Evolutionary conservation across 768 basidiomycete species (phyloP).

Genomic region (Auriculariales sp.): DNA sequence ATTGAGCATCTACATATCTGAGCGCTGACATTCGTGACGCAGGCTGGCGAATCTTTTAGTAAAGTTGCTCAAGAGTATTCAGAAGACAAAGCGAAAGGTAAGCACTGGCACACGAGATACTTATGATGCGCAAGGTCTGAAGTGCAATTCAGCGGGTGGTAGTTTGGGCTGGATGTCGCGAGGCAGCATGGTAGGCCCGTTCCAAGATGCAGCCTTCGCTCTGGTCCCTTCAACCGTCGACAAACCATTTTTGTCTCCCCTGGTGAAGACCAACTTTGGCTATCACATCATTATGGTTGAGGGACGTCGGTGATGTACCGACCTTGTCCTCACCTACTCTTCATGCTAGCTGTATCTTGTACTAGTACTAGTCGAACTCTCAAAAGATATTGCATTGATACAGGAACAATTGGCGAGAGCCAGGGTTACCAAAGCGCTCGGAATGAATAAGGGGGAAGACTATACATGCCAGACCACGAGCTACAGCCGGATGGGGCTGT

Average conservation of each 20-base stretch:
- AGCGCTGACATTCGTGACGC: slow-evolving; percentile 7
- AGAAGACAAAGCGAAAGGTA: slow-evolving; percentile 82
- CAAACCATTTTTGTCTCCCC: slow-evolving; percentile 53
- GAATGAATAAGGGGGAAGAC: no score
- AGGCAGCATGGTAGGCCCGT: slow-evolving; percentile 69
- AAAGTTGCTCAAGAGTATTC: slow-evolving; percentile 85
- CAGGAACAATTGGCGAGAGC: no score
- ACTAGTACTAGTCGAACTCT: no score
- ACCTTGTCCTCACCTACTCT: no score
- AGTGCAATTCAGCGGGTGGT: slow-evolving; percentile 45
- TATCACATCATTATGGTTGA: slow-evolving; percentile 91
- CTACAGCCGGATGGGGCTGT: no score
- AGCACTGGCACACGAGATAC: slow-evolving; percentile 2
- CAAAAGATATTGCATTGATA: no score
- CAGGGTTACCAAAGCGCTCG: no score
- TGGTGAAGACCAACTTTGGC: slow-evolving; percentile 73
- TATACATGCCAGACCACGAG: no score
- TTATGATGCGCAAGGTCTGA: slow-evolving; percentile 1
- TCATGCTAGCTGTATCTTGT: no score
- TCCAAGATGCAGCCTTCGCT: slow-evolving; percentile 82
- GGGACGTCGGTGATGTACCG: slow-evolving; percentile 44
- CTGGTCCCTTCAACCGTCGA: slow-evolving; percentile 68
- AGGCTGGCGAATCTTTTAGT: slow-evolving; percentile 72
- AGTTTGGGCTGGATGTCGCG: slow-evolving; percentile 78
- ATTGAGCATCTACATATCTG: background rate